Evolutionary conservation across 495 filamentous ascomycete species (phyloP), one percentile per base, ranked within the genome.

Genomic region (Pyrenula aspistea): DNA sequence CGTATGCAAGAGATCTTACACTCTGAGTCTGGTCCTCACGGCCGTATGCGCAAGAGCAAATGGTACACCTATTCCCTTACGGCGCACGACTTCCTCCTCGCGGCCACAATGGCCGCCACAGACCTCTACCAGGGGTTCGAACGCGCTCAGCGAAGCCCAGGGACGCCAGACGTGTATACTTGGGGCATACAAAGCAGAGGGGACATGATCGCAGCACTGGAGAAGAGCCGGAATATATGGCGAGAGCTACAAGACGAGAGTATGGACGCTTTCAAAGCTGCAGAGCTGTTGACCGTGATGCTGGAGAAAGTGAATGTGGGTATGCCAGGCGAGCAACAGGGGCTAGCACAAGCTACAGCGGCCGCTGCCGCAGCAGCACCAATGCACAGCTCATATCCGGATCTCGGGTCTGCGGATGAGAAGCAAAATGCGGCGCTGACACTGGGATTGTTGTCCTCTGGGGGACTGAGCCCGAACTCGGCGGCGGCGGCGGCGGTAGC

Each of bases 251-350:
- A 79, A 0, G 83, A 92, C 53, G 75, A 83, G 48, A 89, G 83
- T n/a, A 86, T 95, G 68, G 91, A 95, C 59, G 88, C 91, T 0
- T 89, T 83, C 69, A 96, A 95, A 68, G 91, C 88, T 15, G 80
- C 80, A 20, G 79, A 75, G n/a, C 77, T 87, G 12, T 75, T 96
- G 4, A 79, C 79, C 10, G 83, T 93, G 49, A 93, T 95, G 83
- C 70, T 95, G 42, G 74, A 76, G 24, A 90, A 91, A 65, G 68
- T 95, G 56, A 84, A 82, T 53, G 70, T 67, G 65, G 42, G 66
- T 68, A 52, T 58, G 65, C 55, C 42, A 61, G 15, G 52, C 20
- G 19, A 24, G 24, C 50, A 61, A 47, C 56, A 57, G 49, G 22
- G 49, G 55, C 22, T 58, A 65, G 31, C 8, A 42, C 31, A 42